Conservation (phyloP, 129 eudicot genomes). For the Helianthus annuus region DNA sequence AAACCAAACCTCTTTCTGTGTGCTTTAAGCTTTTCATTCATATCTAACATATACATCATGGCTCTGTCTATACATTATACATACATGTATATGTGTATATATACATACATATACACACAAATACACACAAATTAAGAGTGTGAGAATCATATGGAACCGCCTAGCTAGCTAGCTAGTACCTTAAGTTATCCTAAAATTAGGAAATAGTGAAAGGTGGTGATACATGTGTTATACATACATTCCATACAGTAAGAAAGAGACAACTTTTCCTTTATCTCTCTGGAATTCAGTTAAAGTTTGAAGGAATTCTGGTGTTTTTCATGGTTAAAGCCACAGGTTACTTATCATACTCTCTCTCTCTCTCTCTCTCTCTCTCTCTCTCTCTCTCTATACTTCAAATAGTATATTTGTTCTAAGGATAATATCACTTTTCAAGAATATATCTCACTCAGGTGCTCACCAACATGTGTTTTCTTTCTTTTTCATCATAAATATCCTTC, state of each 20-base stretch:
- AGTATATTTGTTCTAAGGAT: slow-evolving; percentile 33
- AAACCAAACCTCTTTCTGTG: slow-evolving; percentile 30
- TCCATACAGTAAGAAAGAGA: slow-evolving; percentile 14
- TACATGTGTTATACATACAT: slow-evolving; percentile 9
- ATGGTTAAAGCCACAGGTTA: slow-evolving; percentile 58
- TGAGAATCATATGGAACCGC: slow-evolving; percentile 33
- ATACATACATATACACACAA: not conserved
- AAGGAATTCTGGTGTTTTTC: slow-evolving; percentile 68
- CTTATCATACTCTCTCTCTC: slow-evolving; percentile 10
- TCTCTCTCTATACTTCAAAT: slow-evolving; percentile 24
- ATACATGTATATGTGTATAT: slow-evolving; percentile 10
- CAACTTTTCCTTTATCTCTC: slow-evolving; percentile 68
- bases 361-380: slow-evolving; percentile 30
- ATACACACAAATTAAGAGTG: not conserved
- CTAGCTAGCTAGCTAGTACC: slow-evolving; percentile 17
- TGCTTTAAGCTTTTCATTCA: slow-evolving; percentile 27
- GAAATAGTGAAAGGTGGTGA: slow-evolving; percentile 48
- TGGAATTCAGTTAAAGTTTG: slow-evolving; percentile 63
- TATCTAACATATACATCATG: slow-evolving; percentile 14
- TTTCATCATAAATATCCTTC: slow-evolving; percentile 5
- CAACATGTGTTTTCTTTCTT: slow-evolving; percentile 26
- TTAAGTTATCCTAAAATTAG: slow-evolving; percentile 41
- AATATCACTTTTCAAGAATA: slow-evolving; percentile 36
- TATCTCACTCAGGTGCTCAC: slow-evolving; percentile 24
- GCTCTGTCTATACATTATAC: not conserved